Percentiles rank a stretch among this genome's conserved stretches.
phyloP scores from a whole-genome alignment of 257 asterid genomes.

The Solanum tarapatanum region DNA sequence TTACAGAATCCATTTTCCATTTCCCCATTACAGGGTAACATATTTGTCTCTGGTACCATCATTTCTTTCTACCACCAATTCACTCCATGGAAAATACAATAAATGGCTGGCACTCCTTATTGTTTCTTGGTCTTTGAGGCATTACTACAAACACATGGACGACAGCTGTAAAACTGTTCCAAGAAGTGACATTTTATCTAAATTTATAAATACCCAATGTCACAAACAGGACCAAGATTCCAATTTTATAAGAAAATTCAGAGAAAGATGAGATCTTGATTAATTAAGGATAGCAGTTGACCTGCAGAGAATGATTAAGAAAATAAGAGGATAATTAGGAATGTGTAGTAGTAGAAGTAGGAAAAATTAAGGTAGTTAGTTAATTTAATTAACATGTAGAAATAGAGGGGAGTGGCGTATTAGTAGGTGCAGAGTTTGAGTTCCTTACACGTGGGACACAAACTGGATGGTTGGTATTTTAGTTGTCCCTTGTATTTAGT shows the following conservation, averaged over 20 bases:
- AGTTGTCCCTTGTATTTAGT: background rate
- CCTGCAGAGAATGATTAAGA: background rate
- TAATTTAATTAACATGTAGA: background rate
- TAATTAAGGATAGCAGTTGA: background rate
- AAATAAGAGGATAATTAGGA: background rate
- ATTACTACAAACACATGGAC: conserved; percentile 11
- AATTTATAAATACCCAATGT: background rate
- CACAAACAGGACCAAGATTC: conserved; percentile 8
- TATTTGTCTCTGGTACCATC: conserved; percentile 43
- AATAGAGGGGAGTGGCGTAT: conserved; percentile 11
- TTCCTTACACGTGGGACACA: conserved; percentile 12
- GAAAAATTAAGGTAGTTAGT: background rate
- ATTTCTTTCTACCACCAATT: conserved; percentile 1
- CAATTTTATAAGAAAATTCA: background rate
- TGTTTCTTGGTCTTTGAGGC: background rate
- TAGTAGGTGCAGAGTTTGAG: conserved; percentile 12
- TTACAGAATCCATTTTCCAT: conserved; percentile 31
- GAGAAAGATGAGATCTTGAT: background rate
- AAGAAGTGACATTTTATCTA: conserved; percentile 1
- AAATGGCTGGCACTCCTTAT: background rate
- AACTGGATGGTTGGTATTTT: background rate
- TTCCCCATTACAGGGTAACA: conserved; percentile 20
- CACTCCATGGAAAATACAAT: conserved; percentile 11
- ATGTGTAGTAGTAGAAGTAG: background rate
- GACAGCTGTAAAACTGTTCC: conserved; percentile 11